Conservation (phyloP, 768 basidiomycete species). For the Mycena sanguinolenta region DNA sequence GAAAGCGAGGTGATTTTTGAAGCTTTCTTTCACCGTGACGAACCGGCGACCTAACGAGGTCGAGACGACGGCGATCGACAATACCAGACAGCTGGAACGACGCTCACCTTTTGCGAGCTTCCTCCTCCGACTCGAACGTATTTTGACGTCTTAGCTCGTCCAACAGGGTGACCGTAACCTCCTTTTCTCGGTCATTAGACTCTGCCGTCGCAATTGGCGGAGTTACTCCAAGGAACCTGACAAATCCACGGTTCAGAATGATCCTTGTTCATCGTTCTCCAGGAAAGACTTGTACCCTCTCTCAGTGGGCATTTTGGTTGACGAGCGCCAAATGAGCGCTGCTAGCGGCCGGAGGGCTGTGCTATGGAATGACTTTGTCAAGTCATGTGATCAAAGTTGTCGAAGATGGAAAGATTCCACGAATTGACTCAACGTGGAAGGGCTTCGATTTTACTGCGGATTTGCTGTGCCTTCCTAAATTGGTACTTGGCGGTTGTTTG, state of each 20-base stretch:
- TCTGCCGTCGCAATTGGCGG: constrained; percentile 85
- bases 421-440: too few relatives aligned
- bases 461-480: too few relatives aligned
- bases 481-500: too few relatives aligned
- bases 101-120: constrained; percentile 87
- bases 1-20: too few relatives aligned
- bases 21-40: constrained; percentile 13
- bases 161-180: constrained; percentile 88
- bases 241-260: constrained; percentile 18
- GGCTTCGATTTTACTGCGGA: too few relatives aligned
- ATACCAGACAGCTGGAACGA: constrained; percentile 7
- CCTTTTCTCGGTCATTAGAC: constrained; percentile 85
- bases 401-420: too few relatives aligned
- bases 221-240: constrained; percentile 85
- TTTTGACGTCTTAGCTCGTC: constrained; percentile 89
- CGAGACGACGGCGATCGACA: constrained; percentile 11
- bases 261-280: constrained; percentile 17
- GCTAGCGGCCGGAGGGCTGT: too few relatives aligned
- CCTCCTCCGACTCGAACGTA: constrained; percentile 91
- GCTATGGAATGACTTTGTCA: too few relatives aligned
- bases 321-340: too few relatives aligned
- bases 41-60: constrained; percentile 26
- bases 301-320: too few relatives aligned
- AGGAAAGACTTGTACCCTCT: constrained; percentile 13
- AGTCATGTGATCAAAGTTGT: too few relatives aligned